A percentile compares a stretch with the other conserved stretches of the same genome.
These are phyloP conservation scores for Cyberlindnera meyerae DNA, from an alignment of 805 yeast genomes.

Conservation along the genomic window DNA sequence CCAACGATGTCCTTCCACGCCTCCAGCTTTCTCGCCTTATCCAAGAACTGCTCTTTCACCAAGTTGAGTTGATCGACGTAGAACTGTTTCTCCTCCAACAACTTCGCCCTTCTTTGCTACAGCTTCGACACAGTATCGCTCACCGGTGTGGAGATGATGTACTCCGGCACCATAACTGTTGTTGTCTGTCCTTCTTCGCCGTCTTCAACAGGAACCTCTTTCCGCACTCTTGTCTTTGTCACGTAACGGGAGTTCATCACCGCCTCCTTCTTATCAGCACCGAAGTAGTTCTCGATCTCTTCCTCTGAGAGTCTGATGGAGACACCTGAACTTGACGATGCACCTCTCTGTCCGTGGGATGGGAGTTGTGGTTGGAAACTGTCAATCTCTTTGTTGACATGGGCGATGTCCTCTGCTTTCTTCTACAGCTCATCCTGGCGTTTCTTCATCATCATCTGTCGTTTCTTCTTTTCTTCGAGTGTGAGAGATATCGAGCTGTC, in stretches of 20 bases:
- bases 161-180: too few relatives aligned
- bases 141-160: too few relatives aligned
- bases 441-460: conserved; percentile 11
- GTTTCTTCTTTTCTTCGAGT: conserved; percentile 12
- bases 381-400: conserved; percentile 11
- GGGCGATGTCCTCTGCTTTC: conserved; percentile 16
- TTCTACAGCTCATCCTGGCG: conserved; percentile 13
- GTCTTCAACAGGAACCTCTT: too few relatives aligned
- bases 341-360: not conserved
- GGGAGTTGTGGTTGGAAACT: not conserved
- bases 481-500: conserved; percentile 5
- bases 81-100: conserved; percentile 2
- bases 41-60: conserved; percentile 9
- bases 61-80: conserved; percentile 10
- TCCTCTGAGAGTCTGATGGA: conserved; percentile 7
- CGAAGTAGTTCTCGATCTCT: conserved; percentile 7
- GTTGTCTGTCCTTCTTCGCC: too few relatives aligned
- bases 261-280: too few relatives aligned
- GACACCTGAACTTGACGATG: not conserved
- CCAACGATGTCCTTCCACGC: conserved; percentile 12
- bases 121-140: not conserved
- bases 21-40: conserved; percentile 14
- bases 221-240: too few relatives aligned
- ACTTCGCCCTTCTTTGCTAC: not conserved
- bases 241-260: too few relatives aligned